A percentile compares a stretch with the other conserved stretches of the same genome.
Evolutionary conservation across 148 eudicot genomes (phyloP).

Genomic region (Diospyros lotus): DNA sequence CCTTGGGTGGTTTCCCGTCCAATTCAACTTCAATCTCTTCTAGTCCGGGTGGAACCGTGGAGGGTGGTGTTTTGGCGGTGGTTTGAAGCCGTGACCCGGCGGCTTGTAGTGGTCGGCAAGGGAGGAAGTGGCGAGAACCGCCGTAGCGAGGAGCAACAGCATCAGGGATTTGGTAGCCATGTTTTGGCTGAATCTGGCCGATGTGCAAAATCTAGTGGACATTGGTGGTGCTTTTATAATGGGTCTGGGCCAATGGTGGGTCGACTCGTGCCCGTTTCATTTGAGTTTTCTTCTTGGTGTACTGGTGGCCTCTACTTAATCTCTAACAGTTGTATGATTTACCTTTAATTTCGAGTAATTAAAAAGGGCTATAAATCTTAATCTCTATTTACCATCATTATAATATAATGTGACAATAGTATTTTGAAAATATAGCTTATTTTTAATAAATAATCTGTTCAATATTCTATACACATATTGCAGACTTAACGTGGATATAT

Average conservation of each 20-base stretch:
- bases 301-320: too few species aligned
- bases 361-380: too few species aligned
- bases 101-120: constrained; percentile 10
- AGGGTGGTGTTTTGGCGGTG: background rate
- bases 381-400: too few species aligned
- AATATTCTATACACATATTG: too few species aligned
- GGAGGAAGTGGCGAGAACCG: constrained; percentile 11
- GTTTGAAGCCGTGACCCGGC: background rate
- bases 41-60: background rate
- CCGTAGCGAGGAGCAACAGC: constrained; percentile 8
- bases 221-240: constrained; percentile 1
- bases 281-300: background rate
- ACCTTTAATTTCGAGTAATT: too few species aligned
- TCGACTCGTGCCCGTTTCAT: background rate
- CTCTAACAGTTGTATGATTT: too few species aligned
- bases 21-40: background rate
- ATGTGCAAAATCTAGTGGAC: constrained; percentile 1
- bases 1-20: background rate
- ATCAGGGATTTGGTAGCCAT: constrained; percentile 3
- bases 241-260: background rate
- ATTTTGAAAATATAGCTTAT: too few species aligned
- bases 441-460: too few species aligned
- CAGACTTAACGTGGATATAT: too few species aligned
- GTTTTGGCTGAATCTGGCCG: background rate
- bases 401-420: too few species aligned